A percentile compares a stretch with the other conserved stretches of the same genome.
Conservation (phyloP, 805 yeast genomes). For the Starmerella kuoi region DNA sequence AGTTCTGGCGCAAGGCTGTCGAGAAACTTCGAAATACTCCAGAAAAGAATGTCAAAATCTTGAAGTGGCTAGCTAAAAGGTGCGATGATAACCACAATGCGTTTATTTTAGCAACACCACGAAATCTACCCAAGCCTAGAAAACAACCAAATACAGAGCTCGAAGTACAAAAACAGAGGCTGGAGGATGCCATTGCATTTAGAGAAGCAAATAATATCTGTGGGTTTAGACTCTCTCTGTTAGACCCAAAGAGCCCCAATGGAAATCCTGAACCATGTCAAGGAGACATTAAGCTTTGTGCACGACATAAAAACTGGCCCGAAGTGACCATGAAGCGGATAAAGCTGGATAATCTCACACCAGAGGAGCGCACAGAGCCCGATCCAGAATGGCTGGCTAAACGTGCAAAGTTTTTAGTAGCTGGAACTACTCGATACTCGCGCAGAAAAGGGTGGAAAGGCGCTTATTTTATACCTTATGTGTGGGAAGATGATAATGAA, state of each 20-base stretch:
- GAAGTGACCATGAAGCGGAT: slow-evolving; percentile 2
- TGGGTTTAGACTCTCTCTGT: slow-evolving; percentile 6
- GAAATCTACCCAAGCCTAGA: slow-evolving; percentile 2
- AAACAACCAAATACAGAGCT: not conserved
- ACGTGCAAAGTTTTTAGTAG: slow-evolving; percentile 8
- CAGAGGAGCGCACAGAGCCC: slow-evolving; percentile 5
- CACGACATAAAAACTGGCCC: slow-evolving; percentile 9
- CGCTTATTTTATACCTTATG: slow-evolving; percentile 11
- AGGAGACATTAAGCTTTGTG: not conserved
- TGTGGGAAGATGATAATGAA: slow-evolving; percentile 10
- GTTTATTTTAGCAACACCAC: slow-evolving; percentile 1
- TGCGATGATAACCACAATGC: not conserved
- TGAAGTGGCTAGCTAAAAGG: slow-evolving; percentile 7
- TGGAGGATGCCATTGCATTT: not conserved
- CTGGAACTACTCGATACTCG: slow-evolving; percentile 14
- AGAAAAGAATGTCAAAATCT: not conserved
- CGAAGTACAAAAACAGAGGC: not conserved
- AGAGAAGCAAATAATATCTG: slow-evolving; percentile 1
- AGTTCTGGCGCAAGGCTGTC: slow-evolving; percentile 6
- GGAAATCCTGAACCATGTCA: not conserved
- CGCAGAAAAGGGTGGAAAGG: slow-evolving; percentile 2
- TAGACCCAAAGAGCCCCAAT: not conserved
- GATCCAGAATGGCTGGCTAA: slow-evolving; percentile 7
- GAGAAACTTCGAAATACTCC: not conserved
- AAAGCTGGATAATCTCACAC: not conserved